These are phyloP conservation scores for Colletotrichum orchidophilum DNA, from an alignment of 2,329 filamentous ascomycete species.

Conservation along the genomic window DNA sequence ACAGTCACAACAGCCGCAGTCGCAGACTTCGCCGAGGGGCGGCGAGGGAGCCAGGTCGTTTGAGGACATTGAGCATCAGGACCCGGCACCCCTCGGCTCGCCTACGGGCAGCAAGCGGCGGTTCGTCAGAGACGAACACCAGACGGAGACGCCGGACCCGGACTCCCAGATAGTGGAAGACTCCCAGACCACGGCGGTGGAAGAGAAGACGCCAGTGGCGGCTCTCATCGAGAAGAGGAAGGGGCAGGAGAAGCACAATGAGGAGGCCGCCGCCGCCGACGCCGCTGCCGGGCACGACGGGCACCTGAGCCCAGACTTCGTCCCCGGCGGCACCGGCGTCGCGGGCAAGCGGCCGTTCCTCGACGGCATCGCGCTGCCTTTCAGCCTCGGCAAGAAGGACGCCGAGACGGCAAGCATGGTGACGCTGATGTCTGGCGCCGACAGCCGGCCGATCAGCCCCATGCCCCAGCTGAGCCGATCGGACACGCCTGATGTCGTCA, in stretches of 20 bases:
- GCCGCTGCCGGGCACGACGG: slow-evolving; percentile 49
- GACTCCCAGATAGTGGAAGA: slow-evolving; percentile 35
- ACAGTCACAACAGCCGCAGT: too few relatives aligned
- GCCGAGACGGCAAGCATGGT: slow-evolving; percentile 76
- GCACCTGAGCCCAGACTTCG: slow-evolving; percentile 54
- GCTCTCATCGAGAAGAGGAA: slow-evolving; percentile 54
- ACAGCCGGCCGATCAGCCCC: slow-evolving; percentile 47
- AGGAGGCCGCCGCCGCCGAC: slow-evolving; percentile 42
- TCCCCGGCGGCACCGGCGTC: slow-evolving; percentile 56
- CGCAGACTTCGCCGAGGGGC: slow-evolving; percentile 45
- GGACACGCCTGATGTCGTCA: background rate
- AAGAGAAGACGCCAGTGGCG: slow-evolving; percentile 55
- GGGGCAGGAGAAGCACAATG: slow-evolving; percentile 42
- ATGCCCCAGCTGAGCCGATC: slow-evolving; percentile 16
- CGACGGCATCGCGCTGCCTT: slow-evolving; percentile 77
- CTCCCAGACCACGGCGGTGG: slow-evolving; percentile 38
- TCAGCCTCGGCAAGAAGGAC: slow-evolving; percentile 69
- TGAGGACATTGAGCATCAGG: slow-evolving; percentile 51
- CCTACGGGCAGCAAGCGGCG: slow-evolving; percentile 53
- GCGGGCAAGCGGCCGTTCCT: slow-evolving; percentile 72
- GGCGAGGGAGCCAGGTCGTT: slow-evolving; percentile 54
- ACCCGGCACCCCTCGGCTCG: slow-evolving; percentile 43
- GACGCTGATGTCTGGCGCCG: slow-evolving; percentile 63
- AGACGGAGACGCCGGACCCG: slow-evolving; percentile 43
- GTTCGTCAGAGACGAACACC: slow-evolving; percentile 61